phyloP scores from a whole-genome alignment of 768 basidiomycete genomes.

The Suillus brevipes region DNA sequence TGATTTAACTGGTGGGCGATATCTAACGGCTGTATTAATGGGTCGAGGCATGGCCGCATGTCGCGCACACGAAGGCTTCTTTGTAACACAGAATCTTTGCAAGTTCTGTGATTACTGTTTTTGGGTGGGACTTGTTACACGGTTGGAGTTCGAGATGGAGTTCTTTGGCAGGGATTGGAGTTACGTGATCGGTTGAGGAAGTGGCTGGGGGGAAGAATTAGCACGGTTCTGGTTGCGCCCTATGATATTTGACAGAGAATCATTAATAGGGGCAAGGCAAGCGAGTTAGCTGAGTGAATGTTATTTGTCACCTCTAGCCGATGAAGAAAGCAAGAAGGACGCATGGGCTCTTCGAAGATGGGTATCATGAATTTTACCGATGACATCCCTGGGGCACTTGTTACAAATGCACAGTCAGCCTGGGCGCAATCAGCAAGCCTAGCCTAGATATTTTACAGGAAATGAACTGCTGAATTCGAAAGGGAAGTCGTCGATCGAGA shows the following conservation, averaged over 20 bases:
- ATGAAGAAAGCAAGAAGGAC: background rate
- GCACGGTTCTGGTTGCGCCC: no score
- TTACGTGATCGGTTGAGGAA: background rate
- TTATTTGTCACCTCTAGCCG: background rate
- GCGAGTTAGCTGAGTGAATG: background rate
- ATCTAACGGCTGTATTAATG: background rate
- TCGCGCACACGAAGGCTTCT: background rate
- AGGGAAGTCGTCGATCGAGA: background rate
- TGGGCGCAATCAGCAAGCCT: no score
- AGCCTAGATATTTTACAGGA: background rate
- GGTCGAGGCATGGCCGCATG: background rate
- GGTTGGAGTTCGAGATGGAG: background rate
- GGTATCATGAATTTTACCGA: background rate
- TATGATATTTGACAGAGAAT: no score
- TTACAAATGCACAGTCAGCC: background rate
- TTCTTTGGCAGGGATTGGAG: background rate
- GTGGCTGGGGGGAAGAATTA: background rate
- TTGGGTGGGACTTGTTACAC: background rate
- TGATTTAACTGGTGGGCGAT: background rate
- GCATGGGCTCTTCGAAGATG: background rate
- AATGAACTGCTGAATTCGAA: background rate
- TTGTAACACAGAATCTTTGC: background rate
- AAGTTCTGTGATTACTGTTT: background rate
- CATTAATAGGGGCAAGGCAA: no score
- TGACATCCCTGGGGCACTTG: background rate